A percentile compares a stretch with the other conserved stretches of the same genome.
Evolutionary conservation across 495 filamentous ascomycete genomes (phyloP).

Genomic region (Annulohypoxylon nitens): DNA sequence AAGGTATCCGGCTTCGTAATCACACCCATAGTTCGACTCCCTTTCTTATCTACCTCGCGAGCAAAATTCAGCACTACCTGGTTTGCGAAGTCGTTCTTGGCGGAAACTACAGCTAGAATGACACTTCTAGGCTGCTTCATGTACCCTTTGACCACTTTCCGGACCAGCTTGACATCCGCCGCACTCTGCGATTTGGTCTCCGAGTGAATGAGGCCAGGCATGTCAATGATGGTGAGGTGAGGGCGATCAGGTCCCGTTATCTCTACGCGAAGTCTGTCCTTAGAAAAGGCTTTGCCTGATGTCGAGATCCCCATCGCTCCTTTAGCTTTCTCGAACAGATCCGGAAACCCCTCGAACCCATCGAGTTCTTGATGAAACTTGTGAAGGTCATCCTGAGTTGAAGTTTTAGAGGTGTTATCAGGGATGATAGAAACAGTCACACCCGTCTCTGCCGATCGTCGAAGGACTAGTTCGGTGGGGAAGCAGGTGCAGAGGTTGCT

Average conservation of each 20-base stretch:
- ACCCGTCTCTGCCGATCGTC: conserved; percentile 48
- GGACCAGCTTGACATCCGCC: conserved; percentile 64
- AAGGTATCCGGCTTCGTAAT: conserved; percentile 50
- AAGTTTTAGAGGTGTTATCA: conserved; percentile 51
- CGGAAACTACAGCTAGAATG: conserved; percentile 70
- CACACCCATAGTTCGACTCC: conserved; percentile 65
- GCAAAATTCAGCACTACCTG: conserved; percentile 64
- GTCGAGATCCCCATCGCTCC: conserved; percentile 61
- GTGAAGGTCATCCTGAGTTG: conserved; percentile 52
- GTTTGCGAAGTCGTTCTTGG: conserved; percentile 62
- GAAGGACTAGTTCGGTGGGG: conserved; percentile 68
- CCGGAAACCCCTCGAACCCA: conserved; percentile 38
- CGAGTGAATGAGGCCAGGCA: conserved; percentile 70
- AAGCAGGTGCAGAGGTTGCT: conserved; percentile 66
- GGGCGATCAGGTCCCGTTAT: conserved; percentile 69
- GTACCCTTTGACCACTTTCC: conserved; percentile 65
- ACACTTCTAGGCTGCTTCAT: conserved; percentile 69
- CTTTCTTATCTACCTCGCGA: conserved; percentile 56
- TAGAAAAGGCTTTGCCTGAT: conserved; percentile 61
- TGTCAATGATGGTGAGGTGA: conserved; percentile 73
- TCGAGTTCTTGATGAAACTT: conserved; percentile 44
- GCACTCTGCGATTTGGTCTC: conserved; percentile 56
- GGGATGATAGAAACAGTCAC: conserved; percentile 46
- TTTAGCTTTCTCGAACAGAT: conserved; percentile 63
- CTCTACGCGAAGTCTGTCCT: conserved; percentile 73